Evolutionary conservation across 2,329 filamentous ascomycete genomes (phyloP).

Genomic region (Fusarium xylarioides): DNA sequence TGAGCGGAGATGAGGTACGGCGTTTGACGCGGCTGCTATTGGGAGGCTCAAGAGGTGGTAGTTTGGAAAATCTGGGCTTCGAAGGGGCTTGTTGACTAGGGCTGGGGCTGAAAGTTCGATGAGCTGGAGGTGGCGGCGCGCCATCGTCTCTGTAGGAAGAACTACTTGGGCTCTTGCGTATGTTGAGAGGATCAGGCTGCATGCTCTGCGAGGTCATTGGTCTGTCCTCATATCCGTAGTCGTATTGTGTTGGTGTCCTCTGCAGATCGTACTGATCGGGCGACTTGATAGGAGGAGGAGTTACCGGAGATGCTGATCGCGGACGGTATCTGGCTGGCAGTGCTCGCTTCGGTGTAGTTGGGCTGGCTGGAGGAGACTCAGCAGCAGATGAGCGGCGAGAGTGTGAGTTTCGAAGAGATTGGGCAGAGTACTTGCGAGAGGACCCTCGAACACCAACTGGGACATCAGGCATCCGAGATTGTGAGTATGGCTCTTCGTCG

Average conservation of each 20-base stretch:
- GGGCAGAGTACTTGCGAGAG: slow-evolving; percentile 37
- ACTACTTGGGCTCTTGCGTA: slow-evolving; percentile 46
- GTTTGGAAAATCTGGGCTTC: slow-evolving; percentile 41
- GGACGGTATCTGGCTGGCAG: slow-evolving; percentile 41
- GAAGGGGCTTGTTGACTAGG: slow-evolving; percentile 44
- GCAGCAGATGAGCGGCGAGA: slow-evolving; percentile 28
- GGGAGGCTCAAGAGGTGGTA: slow-evolving; percentile 60
- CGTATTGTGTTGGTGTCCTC: slow-evolving; percentile 51
- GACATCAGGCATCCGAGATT: slow-evolving; percentile 40
- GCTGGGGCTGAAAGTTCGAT: slow-evolving; percentile 54
- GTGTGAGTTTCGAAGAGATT: slow-evolving; percentile 39
- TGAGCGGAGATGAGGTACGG: slow-evolving; percentile 89
- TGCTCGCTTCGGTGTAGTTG: slow-evolving; percentile 45
- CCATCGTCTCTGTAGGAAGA: slow-evolving; percentile 60
- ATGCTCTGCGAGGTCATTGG: slow-evolving; percentile 49
- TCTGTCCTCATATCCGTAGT: slow-evolving; percentile 41
- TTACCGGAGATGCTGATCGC: slow-evolving; percentile 34
- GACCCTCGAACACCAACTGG: slow-evolving; percentile 45
- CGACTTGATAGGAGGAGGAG: slow-evolving; percentile 40
- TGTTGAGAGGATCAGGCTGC: slow-evolving; percentile 50
- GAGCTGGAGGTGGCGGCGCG: slow-evolving; percentile 64
- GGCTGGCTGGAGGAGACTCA: slow-evolving; percentile 43
- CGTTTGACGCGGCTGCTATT: slow-evolving; percentile 63
- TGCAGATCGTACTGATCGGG: slow-evolving; percentile 40
- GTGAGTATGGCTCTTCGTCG: slow-evolving; percentile 39